Evolutionary conservation across 768 basidiomycete species (phyloP), one percentile per base, ranked within the genome.

Genomic region (Crucibulum laeve): DNA sequence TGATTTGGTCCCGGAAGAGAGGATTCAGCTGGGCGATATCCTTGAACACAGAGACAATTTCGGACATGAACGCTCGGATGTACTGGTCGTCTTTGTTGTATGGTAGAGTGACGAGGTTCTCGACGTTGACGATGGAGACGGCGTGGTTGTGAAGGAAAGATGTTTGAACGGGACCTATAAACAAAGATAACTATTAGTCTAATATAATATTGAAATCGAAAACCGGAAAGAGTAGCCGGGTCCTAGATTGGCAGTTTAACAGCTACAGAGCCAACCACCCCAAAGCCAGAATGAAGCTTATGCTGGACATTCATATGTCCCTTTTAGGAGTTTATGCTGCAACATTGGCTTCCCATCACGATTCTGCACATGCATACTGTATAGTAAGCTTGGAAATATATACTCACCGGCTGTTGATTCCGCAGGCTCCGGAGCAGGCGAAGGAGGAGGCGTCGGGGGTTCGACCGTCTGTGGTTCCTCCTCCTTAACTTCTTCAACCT

Each of bases 11-110:
- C 33, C 94, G 87, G 84, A 98, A 97, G 51, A 97, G 81, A 1
- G 93, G 93, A 63, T 96, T 95, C 33, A 97, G 77, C 61, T 94
- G 91, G 0, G 94, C 94, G 47, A 98, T 96, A 58, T 97, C 94
- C 71, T 98, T 98, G 80, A 98, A 97, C 28, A 94, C 91, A 35
- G 88, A 86, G 51, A 98, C 87, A 47, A 98, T 91, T 65, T 98
- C 95, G 33, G 86, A 85, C 81, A 92, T 94, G 65, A 96, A 89
- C 3, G 95, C 95, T 21, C 92, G 87, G 53, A 95, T 85, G 62
- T 94, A 87, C 61, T 96, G 93, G 65, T 93, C 85, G 61, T 93
- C 90, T 60, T 94, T 91, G 69, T 85, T 82, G 71, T 86, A 94
- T 0, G 91, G 81, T 48, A 84, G 79, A 4, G 90, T 86, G 21